A percentile compares a stretch with the other conserved stretches of the same genome.
Conservation (phyloP, 257 asterid genomes). For the Haberlea rhodopensis region DNA sequence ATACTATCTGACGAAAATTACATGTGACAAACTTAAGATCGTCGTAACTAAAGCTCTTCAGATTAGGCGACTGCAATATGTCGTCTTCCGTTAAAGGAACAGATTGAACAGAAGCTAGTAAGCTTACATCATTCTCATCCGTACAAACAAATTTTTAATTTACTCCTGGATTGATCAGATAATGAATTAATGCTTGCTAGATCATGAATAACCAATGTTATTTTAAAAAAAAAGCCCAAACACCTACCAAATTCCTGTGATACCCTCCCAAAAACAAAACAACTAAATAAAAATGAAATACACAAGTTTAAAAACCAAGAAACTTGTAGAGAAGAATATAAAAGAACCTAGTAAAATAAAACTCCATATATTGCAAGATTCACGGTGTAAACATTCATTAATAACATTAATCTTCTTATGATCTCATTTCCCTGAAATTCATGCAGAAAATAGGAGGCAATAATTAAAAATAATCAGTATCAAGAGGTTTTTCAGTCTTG, state of each 20-base stretch:
- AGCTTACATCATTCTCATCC: slow-evolving; percentile 36
- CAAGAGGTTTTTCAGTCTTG: slow-evolving; percentile 49
- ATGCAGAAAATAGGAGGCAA: not conserved
- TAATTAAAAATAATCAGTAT: slow-evolving; percentile 33
- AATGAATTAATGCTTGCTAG: slow-evolving; percentile 1
- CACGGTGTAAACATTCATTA: not conserved
- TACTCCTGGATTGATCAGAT: slow-evolving; percentile 27
- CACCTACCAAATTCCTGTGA: not conserved
- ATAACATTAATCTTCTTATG: no score
- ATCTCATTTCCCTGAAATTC: not conserved
- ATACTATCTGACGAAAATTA: slow-evolving; percentile 84
- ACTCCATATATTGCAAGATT: not conserved
- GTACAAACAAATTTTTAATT: slow-evolving; percentile 49
- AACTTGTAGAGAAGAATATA: not conserved
- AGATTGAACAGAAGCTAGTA: slow-evolving; percentile 43
- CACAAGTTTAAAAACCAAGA: not conserved
- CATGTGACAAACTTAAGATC: slow-evolving; percentile 73
- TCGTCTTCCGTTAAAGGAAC: slow-evolving; percentile 74
- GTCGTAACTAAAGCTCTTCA: slow-evolving; percentile 60
- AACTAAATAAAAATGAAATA: not conserved
- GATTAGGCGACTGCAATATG: slow-evolving; percentile 70
- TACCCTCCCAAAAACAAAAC: not conserved
- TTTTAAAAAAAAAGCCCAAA: no score
- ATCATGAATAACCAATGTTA: no score
- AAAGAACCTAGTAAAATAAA: not conserved